Conservation (phyloP, 129 eudicot genomes). For the Ambrosia artemisiifolia region DNA sequence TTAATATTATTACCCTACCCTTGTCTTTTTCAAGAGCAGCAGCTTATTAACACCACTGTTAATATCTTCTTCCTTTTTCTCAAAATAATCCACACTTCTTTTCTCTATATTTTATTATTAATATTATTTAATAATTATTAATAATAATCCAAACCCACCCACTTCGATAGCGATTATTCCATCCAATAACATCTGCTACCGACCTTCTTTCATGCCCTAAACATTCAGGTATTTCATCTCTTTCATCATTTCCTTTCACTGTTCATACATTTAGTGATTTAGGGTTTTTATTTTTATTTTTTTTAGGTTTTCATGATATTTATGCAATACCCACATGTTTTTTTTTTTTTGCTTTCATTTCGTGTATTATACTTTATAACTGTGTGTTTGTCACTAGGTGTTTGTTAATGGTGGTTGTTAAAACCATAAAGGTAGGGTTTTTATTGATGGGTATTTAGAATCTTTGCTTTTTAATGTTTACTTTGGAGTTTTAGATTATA, state of each 20-base stretch:
- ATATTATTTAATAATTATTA: background rate
- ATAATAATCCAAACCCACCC: slow-evolving; percentile 13
- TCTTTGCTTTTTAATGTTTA: background rate
- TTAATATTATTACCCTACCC: slow-evolving; percentile 20
- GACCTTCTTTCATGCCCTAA: slow-evolving; percentile 26
- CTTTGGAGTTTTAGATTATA: background rate
- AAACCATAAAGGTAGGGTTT: slow-evolving; percentile 30
- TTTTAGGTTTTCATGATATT: background rate
- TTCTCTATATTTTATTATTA: background rate
- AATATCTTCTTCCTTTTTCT: background rate
- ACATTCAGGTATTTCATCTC: slow-evolving; percentile 19
- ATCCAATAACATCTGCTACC: background rate
- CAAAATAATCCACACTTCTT: background rate
- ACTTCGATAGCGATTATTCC: slow-evolving; percentile 24
- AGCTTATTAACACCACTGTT: background rate
- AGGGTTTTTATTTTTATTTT: too few relatives aligned
- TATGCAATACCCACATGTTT: slow-evolving; percentile 11
- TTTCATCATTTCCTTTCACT: background rate
- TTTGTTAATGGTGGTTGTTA: slow-evolving; percentile 22
- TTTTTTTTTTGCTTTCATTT: background rate
- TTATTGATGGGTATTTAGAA: slow-evolving; percentile 9
- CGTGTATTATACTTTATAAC: slow-evolving; percentile 1
- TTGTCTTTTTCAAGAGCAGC: slow-evolving; percentile 19
- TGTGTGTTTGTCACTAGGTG: slow-evolving; percentile 15
- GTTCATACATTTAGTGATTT: slow-evolving; percentile 18